Base-by-base conservation (phyloP, 495 filamentous ascomycete genomes). In the Trichoderma parareesei region DNA sequence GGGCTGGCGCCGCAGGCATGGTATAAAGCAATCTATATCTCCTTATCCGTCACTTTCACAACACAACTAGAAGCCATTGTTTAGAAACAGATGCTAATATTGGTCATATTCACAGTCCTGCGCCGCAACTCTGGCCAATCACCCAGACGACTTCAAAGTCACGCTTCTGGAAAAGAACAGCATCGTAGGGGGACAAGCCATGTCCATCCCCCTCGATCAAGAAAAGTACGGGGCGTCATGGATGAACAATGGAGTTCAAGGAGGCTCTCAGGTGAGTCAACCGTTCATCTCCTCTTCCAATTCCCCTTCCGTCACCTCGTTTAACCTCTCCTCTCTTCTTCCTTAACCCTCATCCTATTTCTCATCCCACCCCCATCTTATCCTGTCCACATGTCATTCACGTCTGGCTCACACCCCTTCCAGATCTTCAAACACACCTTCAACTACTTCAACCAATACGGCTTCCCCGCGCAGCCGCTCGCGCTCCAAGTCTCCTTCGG, bases 191-290 rank as follows among this genome's bases (percentile, higher is more conserved):
- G 90, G 91, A 0, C 90, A 95, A 71, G 90, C 90, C 1, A 90
- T 87, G 46, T 91, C 90, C 4, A 90, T 93, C 59, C 72, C 86
- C 3, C 70, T 95, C 8, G 86, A 93, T 72, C 81, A 87, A 66
- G 70, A 80, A 14, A 83, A 82, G 65, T 79, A 88, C 69, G 88
- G 89, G 3, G 85, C 89, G 1, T 80, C 80, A 38, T 93, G 89
- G 90, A 80, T 92, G 68, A 95, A 95, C 69, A 84, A 95, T 67
- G 91, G 90, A 13, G 91, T 95, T 1, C 90, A 95, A 69, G 90
- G 91, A 3, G 91, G 90, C 4, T 90, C 88, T 20, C 77, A 79
- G 11, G 71, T 72, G 55, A 37, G 65, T 62, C 13, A 38, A n/a
- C 16, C 43, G 1, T 43, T 43, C 13, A 7, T 1, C 1, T 2